Evolutionary conservation across 2,329 filamentous ascomycete genomes (phyloP).

Genomic region (Aspergillus calidoustus): DNA sequence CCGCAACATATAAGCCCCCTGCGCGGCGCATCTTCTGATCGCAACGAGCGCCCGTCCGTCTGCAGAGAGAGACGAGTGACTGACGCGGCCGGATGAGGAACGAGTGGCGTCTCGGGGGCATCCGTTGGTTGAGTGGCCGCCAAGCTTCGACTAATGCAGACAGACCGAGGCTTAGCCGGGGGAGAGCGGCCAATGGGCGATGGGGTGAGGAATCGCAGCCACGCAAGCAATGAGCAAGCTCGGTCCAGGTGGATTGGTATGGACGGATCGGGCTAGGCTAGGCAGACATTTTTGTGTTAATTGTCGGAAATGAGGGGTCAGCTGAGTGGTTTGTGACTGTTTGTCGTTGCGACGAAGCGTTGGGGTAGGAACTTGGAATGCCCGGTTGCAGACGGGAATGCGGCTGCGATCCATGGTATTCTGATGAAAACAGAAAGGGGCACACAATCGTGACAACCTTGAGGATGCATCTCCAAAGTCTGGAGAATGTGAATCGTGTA

Average conservation of each 20-base stretch:
- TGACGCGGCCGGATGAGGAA: conserved; percentile 25
- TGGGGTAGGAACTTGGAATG: background rate
- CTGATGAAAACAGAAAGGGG: background rate
- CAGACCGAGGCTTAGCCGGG: conserved; percentile 20
- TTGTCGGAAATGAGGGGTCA: background rate
- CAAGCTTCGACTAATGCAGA: conserved; percentile 30
- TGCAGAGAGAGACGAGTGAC: conserved; percentile 7
- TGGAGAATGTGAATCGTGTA: background rate
- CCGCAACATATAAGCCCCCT: background rate
- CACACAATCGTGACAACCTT: background rate
- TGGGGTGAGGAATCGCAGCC: conserved; percentile 14
- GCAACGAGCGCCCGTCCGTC: background rate
- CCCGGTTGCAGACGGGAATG: background rate
- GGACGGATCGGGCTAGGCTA: conserved; percentile 9
- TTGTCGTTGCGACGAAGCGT: background rate
- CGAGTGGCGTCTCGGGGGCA: background rate
- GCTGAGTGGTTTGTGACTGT: background rate
- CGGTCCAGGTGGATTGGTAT: background rate
- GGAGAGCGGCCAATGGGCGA: conserved; percentile 11
- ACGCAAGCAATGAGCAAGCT: conserved; percentile 24
- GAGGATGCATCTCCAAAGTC: background rate
- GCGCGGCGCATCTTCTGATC: conserved; percentile 3
- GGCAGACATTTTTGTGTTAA: conserved; percentile 9
- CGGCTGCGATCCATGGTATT: background rate
- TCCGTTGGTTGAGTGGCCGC: conserved; percentile 14